Evolutionary conservation across 805 yeast genomes (phyloP).

Genomic region (Starmerella apicola): DNA sequence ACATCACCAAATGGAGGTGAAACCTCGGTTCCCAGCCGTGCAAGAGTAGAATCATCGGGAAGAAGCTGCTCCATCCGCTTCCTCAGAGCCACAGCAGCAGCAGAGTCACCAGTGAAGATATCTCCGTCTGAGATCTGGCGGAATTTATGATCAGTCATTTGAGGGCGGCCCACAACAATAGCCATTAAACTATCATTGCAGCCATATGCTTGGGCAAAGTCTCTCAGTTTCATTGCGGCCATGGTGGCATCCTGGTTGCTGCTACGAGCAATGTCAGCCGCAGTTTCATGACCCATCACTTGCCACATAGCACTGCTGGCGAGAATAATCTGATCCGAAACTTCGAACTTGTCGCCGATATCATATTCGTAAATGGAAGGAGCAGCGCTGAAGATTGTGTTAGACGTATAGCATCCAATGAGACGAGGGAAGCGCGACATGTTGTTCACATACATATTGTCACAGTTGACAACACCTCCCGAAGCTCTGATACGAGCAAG

Average conservation of each 20-base stretch:
- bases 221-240: conserved; percentile 88
- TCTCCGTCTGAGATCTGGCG: conserved; percentile 8
- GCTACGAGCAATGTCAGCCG: conserved; percentile 79
- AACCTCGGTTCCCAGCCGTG: conserved; percentile 72
- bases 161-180: conserved; percentile 36
- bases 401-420: conserved; percentile 73
- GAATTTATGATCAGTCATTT: not conserved
- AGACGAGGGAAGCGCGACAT: conserved; percentile 75
- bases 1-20: conserved; percentile 89
- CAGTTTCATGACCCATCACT: conserved; percentile 63
- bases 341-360: conserved; percentile 39
- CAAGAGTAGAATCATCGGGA: conserved; percentile 63
- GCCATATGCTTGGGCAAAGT: conserved; percentile 89
- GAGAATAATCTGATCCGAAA: conserved; percentile 74
- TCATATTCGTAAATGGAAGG: conserved; percentile 54
- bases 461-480: conserved; percentile 81
- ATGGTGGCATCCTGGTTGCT: conserved; percentile 65
- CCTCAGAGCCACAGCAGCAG: conserved; percentile 14
- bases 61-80: conserved; percentile 35
- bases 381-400: conserved; percentile 81
- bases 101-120: conserved; percentile 3
- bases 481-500: conserved; percentile 64
- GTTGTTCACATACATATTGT: conserved; percentile 68
- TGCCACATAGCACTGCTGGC: conserved; percentile 85
- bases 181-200: conserved; percentile 74